Evolutionary conservation across 1,284 basidiomycete genomes (phyloP).

Genomic region (Puccinia polysora): DNA sequence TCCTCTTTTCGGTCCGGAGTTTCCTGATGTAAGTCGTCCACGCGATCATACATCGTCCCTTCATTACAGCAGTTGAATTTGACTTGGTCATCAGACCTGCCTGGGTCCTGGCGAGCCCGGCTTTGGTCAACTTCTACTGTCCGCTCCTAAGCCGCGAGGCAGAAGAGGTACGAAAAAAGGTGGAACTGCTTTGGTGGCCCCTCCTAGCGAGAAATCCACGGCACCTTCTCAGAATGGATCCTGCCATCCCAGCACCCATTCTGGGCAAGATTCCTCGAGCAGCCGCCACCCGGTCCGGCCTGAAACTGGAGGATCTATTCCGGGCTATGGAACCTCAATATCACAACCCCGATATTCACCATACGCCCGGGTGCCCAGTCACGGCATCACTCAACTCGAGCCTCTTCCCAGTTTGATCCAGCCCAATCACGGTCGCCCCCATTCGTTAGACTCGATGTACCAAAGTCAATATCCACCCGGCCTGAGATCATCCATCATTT

Average conservation of each 20-base stretch:
- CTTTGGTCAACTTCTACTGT: conserved; percentile 45
- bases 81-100: conserved; percentile 40
- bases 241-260: background rate
- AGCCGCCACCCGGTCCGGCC: conserved; percentile 2
- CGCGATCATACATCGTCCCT: background rate
- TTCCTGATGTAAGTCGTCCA: conserved; percentile 42
- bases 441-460: conserved; percentile 1
- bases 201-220: conserved; percentile 6
- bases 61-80: background rate
- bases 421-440: conserved; percentile 15
- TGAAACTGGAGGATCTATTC: background rate
- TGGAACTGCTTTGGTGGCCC: background rate
- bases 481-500: background rate
- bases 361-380: conserved; percentile 32
- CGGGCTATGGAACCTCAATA: background rate
- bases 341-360: conserved; percentile 41
- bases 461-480: background rate
- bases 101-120: conserved; percentile 44
- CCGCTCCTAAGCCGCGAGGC: conserved; percentile 41
- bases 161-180: conserved; percentile 37
- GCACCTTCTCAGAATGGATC: too few species aligned
- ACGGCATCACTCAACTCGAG: conserved; percentile 38
- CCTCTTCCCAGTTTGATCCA: conserved; percentile 33
- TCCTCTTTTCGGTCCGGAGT: conserved; percentile 66
- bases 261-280: conserved; percentile 15